These are phyloP conservation scores for Septoria petroselini DNA, from an alignment of 2,329 filamentous ascomycete species.

Conservation along the genomic window DNA sequence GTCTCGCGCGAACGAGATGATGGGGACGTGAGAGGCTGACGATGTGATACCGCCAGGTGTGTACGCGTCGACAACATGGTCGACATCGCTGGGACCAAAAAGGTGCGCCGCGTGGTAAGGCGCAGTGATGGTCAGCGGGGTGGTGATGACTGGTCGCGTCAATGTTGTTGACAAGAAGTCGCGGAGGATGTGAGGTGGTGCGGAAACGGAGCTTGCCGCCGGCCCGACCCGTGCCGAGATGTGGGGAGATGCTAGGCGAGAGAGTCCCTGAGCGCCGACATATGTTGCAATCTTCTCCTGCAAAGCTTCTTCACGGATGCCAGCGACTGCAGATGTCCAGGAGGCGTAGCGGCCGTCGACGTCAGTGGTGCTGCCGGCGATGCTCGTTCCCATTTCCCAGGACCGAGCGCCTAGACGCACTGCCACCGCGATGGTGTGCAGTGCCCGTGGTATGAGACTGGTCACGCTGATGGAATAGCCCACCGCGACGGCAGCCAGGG, in stretches of 20 bases:
- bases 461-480: slow-evolving; percentile 20
- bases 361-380: not conserved
- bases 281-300: not conserved
- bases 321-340: slow-evolving; percentile 12
- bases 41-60: not conserved
- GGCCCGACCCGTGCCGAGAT: slow-evolving; percentile 5
- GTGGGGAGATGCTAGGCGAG: not conserved
- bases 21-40: slow-evolving; percentile 4
- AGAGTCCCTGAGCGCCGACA: not conserved
- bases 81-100: slow-evolving; percentile 22
- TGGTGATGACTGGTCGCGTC: not conserved
- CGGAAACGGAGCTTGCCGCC: not conserved
- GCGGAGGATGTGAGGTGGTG: slow-evolving; percentile 2
- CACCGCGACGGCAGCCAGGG: slow-evolving; percentile 26
- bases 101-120: slow-evolving; percentile 22
- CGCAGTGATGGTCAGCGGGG: slow-evolving; percentile 19
- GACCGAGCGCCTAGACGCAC: slow-evolving; percentile 45
- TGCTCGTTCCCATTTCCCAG: slow-evolving; percentile 10
- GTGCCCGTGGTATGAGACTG: slow-evolving; percentile 21
- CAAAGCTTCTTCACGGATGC: not conserved
- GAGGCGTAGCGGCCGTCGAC: slow-evolving; percentile 6
- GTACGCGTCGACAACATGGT: slow-evolving; percentile 6
- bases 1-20: slow-evolving; percentile 14
- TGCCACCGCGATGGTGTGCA: slow-evolving; percentile 42
- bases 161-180: slow-evolving; percentile 9